Evolutionary conservation across 768 basidiomycete genomes (phyloP).

Genomic region (Suillus americanus): DNA sequence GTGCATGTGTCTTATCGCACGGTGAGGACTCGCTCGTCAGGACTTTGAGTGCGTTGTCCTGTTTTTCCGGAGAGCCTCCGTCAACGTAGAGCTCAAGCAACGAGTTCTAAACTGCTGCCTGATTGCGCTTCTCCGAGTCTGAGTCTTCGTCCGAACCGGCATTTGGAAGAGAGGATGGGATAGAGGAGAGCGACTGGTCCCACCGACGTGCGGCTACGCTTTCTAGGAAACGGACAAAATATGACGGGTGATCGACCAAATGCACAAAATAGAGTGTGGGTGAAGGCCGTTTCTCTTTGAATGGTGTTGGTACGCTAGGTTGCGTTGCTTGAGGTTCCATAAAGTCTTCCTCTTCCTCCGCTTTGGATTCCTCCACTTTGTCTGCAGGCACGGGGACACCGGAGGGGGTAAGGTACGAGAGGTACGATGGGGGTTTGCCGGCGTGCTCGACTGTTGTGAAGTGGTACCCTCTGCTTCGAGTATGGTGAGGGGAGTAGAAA

Average conservation of each 20-base stretch:
- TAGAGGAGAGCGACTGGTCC: slow-evolving; percentile 66
- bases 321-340: slow-evolving; percentile 19
- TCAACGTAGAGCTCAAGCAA: slow-evolving; percentile 90
- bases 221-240: slow-evolving; percentile 88
- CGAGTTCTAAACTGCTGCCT: slow-evolving; percentile 92
- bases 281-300: slow-evolving; percentile 55
- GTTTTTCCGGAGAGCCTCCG: slow-evolving; percentile 14
- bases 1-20: slow-evolving; percentile 86
- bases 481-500: slow-evolving; percentile 46
- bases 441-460: slow-evolving; percentile 21
- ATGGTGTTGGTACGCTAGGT: slow-evolving; percentile 21
- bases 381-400: slow-evolving; percentile 39
- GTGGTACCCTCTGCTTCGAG: slow-evolving; percentile 40
- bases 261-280: slow-evolving; percentile 90
- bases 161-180: slow-evolving; percentile 9
- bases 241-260: slow-evolving; percentile 84
- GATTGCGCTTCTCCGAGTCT: slow-evolving; percentile 60
- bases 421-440: slow-evolving; percentile 56
- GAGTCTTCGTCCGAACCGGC: slow-evolving; percentile 37
- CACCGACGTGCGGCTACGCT: slow-evolving; percentile 78
- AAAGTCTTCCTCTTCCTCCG: slow-evolving; percentile 20
- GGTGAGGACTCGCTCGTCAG: slow-evolving; percentile 62
- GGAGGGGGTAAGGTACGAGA: slow-evolving; percentile 78
- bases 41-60: slow-evolving; percentile 70
- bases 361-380: slow-evolving; percentile 17